Evolutionary conservation across 352 stramenopile species (phyloP).

Genomic region (Bremia lactucae): DNA sequence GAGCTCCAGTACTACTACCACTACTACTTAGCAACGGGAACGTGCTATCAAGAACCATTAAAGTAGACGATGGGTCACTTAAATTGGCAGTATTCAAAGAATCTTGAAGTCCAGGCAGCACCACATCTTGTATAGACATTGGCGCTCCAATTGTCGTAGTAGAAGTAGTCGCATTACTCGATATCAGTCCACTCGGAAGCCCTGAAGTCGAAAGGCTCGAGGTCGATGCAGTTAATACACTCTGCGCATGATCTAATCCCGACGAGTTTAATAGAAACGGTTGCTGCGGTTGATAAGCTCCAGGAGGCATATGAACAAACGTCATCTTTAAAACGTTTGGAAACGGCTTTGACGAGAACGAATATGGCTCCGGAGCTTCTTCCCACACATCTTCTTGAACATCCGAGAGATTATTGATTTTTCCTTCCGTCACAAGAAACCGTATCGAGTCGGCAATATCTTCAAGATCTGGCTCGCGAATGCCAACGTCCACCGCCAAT

Average conservation of each 20-base stretch:
- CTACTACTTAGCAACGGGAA: conserved; percentile 5
- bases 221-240: conserved; percentile 9
- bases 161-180: conserved; percentile 5
- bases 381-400: conserved; percentile 78
- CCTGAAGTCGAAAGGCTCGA: conserved; percentile 7
- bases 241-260: conserved; percentile 14
- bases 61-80: conserved; percentile 18
- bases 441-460: conserved; percentile 91
- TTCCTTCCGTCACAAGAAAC: conserved; percentile 78
- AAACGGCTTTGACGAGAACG: conserved; percentile 66
- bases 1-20: conserved; percentile 22
- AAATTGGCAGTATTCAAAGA: conserved; percentile 12
- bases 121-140: conserved; percentile 6
- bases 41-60: conserved; percentile 25
- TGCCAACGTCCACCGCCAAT: conserved; percentile 89
- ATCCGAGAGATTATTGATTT: conserved; percentile 75
- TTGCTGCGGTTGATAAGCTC: conserved; percentile 19
- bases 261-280: conserved; percentile 14
- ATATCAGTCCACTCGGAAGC: conserved; percentile 13
- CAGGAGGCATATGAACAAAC: conserved; percentile 32
- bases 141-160: conserved; percentile 1
- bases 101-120: conserved; percentile 9
- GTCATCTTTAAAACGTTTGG: conserved; percentile 77
- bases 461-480: conserved; percentile 86
- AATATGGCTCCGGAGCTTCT: conserved; percentile 76